Base-by-base conservation (phyloP, 768 basidiomycete species). In the Cystobasidiopsis lactophilus region DNA sequence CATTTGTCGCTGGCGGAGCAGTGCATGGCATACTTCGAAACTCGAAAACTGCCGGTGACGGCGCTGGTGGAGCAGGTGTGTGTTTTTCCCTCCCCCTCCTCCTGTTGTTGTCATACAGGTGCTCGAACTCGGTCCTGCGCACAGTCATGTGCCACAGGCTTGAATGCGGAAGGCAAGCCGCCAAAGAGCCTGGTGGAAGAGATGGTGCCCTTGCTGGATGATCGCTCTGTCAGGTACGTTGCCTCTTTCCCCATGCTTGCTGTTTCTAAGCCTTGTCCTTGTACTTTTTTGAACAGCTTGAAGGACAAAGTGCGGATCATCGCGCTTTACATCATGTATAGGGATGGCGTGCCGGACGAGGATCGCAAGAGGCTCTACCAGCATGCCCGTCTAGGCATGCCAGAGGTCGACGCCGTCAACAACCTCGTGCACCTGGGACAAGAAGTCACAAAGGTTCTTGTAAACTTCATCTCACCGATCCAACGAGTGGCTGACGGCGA, bases 321-420 rank as follows among this genome's bases (percentile, higher is more conserved):
- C 54, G 85, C 91, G 18, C 72, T 96, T 27, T 98, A 96, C 65
- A 84, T 96, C 60, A 79, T 91, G 65, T 75, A 79, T 66, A 79
- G 89, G 27, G 93, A 96, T 61, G 93, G 93, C 37, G 91, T 96
- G 19, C 88, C 93, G n/a, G 89, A 95, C 50, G 93, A 96, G 64
- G 93, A 98, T 67, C 78, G 85, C 52, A 77, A 89, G 55, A 73
- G 93, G 53, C 67, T 98, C 53, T 96, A 88, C 66, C 88, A 96
- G 63, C 93, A 98, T 65, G 93, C 91, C 19, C 74, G 85, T 40
- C 69, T 98, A 39, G 76, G 77, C 3, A 67, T 89, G 52, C 73
- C 83, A 3, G 91, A 98, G 61, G 85, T 91, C 67, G 93, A 96
- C 62, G 84, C 85, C 26, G 73, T 95, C 40, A 91, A 93, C 65